Evolutionary conservation across 768 basidiomycete species (phyloP), one percentile per base, ranked within the genome.

Genomic region (Tulasnella calospora): DNA sequence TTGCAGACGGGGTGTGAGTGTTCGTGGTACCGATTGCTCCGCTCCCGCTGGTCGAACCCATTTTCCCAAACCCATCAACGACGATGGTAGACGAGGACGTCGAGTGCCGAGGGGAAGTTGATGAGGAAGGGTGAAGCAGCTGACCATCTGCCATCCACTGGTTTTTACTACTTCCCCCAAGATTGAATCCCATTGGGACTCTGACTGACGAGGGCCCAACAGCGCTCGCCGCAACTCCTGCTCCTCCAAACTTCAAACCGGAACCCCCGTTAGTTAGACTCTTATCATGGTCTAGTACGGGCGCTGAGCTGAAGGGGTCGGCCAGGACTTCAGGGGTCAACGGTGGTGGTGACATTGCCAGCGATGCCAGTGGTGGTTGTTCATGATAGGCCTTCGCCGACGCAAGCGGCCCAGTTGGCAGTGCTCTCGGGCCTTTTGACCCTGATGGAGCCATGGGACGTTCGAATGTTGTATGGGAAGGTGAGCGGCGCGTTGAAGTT

Each of bases 101-200:
- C 15, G 71, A 72, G 12, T 27, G 27, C 6, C 13, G 3, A 6
- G 71, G 23, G 23, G 78, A 57, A 23, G 73, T 30, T 75, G 78
- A 47, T 30, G 73, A 75, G 87, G 81, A 78, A 86, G 80, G 76
- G 83, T 79, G 71, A 84, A 82, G 79, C 85, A 76, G 71, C 86
- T 82, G 21, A 38, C 74, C 46, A 41, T 36, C 55, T 19, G 69
- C 73, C 41, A 76, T 76, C 41, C 51, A 61, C 71, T 73, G 79
- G 51, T 57, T 23, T 44, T 77, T 44, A n/a, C 57, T 46, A 38
- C 30, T 30, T 9, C 23, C 40, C 57, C 73, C 73, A 33, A 79
- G 46, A 55, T 67, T 79, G 35, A 74, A 57, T 73, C 47, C 51
- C 35, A 79, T 73, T 55, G 78, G 55, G 72, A 61, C 72, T 61